These are phyloP conservation scores for Lantana camara DNA, from an alignment of 257 asterid species.

Conservation along the genomic window DNA sequence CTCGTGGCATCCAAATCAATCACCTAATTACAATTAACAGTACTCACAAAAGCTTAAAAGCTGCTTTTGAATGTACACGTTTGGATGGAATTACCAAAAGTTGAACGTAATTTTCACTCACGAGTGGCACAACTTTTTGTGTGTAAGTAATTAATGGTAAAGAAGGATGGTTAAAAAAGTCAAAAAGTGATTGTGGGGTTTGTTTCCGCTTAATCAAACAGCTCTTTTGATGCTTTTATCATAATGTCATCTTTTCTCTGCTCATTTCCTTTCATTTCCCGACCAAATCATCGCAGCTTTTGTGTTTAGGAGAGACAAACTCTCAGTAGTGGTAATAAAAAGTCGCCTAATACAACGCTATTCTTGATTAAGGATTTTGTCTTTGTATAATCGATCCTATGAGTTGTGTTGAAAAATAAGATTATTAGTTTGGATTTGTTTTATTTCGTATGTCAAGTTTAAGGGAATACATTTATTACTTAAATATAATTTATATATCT, in stretches of 20 bases:
- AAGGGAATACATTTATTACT: no score
- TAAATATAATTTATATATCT: no score
- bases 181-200: conserved; percentile 45
- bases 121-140: conserved; percentile 3
- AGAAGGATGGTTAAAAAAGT: conserved; percentile 36
- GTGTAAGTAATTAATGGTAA: conserved; percentile 28
- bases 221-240: conserved; percentile 18
- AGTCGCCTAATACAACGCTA: conserved; percentile 12
- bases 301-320: conserved; percentile 41
- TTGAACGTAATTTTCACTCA: background rate
- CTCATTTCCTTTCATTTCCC: conserved; percentile 33
- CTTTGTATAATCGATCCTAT: background rate
- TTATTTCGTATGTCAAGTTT: no score
- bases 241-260: conserved; percentile 7
- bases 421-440: no score
- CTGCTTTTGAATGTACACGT: conserved; percentile 6
- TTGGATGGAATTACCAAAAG: background rate
- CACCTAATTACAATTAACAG: no score
- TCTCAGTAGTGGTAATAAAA: conserved; percentile 19
- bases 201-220: conserved; percentile 43
- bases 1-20: no score
- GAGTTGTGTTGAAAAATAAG: no score
- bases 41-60: background rate
- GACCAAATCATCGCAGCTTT: conserved; percentile 53
- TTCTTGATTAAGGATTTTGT: conserved; percentile 15